Evolutionary conservation across 768 basidiomycete species (phyloP), one percentile per base, ranked within the genome.

Genomic region (Lactarius tabidus): DNA sequence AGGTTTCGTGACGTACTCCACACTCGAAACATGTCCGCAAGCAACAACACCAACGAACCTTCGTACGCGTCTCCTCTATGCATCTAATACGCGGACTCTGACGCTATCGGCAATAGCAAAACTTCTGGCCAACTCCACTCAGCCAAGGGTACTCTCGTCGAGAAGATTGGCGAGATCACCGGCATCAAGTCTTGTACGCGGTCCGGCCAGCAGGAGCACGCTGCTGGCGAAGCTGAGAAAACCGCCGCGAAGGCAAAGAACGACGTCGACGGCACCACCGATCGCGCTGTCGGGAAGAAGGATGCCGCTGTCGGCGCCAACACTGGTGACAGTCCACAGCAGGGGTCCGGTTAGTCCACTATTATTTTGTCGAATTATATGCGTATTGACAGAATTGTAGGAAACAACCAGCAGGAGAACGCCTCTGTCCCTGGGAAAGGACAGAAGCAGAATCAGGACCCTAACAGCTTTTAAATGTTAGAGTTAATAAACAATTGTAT

Each of bases 301-400:
- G 84, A 86, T 60, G 71, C 81, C 51, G 74, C 86, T 36, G 75
- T 82, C 39, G 85, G 85, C 38, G 82, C 85, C 12, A 66, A 87
- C 56, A 79, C 75, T n/a, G 85, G 84, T 31, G 86, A 86, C 72
- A 77, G 79, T 68, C 45, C 74, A n/a, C 82, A 84, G 71, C 78
- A 87, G 72, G 62, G 68, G 20, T n/a, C 76, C 20, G 84, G 85
- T 83, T 64, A 57, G 77, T 67, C 38, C 57, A 56, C 23, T 7
- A 23, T 35, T 23, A 0, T 1, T 3, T 51, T 6, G n/a, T 28
- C 28, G 0, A 12, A 2, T 17, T 1, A 7, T 35, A 29, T 17
- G 20, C 35, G 26, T 31, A 3, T 28, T 59, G 10, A 66, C 39
- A 26, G 26, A 3, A 4, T 28, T 14, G 23, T 39, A 86, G 86